Evolutionary conservation across 352 stramenopile genomes (phyloP), one percentile per base, ranked within the genome.

Genomic region (Phytophthora nicotianae): DNA sequence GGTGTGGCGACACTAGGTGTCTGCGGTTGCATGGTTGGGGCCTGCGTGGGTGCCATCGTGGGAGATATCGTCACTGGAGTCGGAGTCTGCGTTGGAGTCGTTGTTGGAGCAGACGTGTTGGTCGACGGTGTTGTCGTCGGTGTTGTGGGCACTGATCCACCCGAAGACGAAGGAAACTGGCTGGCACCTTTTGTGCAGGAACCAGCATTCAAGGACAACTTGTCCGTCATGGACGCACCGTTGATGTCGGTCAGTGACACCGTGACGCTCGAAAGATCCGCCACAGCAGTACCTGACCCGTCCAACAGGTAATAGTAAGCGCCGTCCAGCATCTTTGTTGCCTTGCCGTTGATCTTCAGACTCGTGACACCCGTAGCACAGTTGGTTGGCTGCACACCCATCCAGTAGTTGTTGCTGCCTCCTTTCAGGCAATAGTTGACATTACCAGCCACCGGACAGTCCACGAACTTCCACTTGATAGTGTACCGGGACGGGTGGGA

Each of bases 301-400:
- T 86, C 72, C 2, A 85, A 48, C 21, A 89, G 23, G 54, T 70
- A 91, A 67, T 89, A 91, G 62, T 86, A 91, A n/a, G n/a, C 17
- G 83, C 83, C 23, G 81, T 58, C 71, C 5, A 90, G 58, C 79
- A 90, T 87, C 2, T 54, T 77, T 6, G 83, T 89, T 42, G 73
- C 86, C 54, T 64, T 82, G 29, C 74, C 72, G 48, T 86, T 84
- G 58, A 86, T 83, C 62, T 65, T 51, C 24, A 86, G 50, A 17
- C 66, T 73, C 54, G 61, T 50, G 45, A 86, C 67, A 37, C 72
- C 72, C 1, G 66, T 75, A 7, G 61, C 57, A 7, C 58, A 59
- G 62, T 82, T 81, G 19, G 74, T 69, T 9, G 77, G 77, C 58
- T 86, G 77, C 27, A 86, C 50, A 0, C 68, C 77, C 47, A 64